Evolutionary conservation across 2,329 filamentous ascomycete species (phyloP), one percentile per base, ranked within the genome.

Genomic region (Parascedosporium putredinis): DNA sequence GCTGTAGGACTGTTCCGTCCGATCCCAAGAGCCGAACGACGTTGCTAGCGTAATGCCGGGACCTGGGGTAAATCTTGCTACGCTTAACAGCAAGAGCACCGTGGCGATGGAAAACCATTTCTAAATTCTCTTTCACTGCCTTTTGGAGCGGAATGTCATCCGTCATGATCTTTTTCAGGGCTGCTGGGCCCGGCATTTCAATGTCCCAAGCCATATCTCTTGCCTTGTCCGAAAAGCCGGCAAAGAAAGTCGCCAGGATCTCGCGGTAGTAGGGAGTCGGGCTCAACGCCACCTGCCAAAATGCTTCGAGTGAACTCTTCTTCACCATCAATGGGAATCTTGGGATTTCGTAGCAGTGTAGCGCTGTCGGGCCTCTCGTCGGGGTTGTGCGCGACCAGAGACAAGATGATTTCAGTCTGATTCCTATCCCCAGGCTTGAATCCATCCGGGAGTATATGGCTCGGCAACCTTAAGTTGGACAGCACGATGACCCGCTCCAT

Each of bases 311-410:
- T 89, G 1, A 86, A 88, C 64, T 96, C 91, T 59, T 91, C 90
- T 64, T 96, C 90, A 67, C 95, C 88, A 60, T 93, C 88, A 6
- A 95, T 78, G 0, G 93, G 93, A 4, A 98, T 75, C 59, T 89
- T 89, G 18, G 88, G 88, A 59, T 86, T 90, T 54, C 87, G 83
- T 2, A 97, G 71, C 9, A 98, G 77, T 53, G 95, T 89, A 1
- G 78, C 72, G 52, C 87, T 90, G 18, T 84, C 88, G 1, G 91
- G 93, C 2, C 93, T 79, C 57, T 90, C 82, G 54, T 82, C 86
- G 1, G 90, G 88, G 50, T 83, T 84, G 59, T 95, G 89, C 45
- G 79, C 88, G 36, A 97, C 75, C 1, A 98, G 71, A 1, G 85
- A 86, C 16, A 81, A 70, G 47, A 96, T 83, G 34, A 97, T 88